phyloP scores from a whole-genome alignment of 2,329 filamentous ascomycete genomes.

The Microsporum ferrugineum region DNA sequence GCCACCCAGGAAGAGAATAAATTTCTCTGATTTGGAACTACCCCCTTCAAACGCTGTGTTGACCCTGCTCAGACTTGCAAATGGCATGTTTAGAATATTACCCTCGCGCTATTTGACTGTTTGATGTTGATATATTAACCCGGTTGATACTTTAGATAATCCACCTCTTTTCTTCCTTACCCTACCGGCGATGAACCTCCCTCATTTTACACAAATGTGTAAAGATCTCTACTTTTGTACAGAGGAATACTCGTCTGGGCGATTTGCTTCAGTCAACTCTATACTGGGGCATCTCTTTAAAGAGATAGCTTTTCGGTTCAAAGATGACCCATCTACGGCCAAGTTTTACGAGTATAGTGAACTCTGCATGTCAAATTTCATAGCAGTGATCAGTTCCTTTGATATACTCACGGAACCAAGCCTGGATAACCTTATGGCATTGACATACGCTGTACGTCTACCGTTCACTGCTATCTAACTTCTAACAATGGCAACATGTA shows the following conservation, averaged over 20 bases:
- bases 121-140: background rate
- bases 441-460: conserved; percentile 44
- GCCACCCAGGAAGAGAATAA: conserved; percentile 17
- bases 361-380: conserved; percentile 35
- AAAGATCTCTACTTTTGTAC: conserved; percentile 35
- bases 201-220: conserved; percentile 30
- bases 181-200: conserved; percentile 19
- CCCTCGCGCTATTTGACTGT: background rate
- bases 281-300: conserved; percentile 30
- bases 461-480: no score
- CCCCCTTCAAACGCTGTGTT: conserved; percentile 28
- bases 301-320: conserved; percentile 20
- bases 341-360: conserved; percentile 23
- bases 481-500: no score
- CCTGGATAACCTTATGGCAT: conserved; percentile 46
- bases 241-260: conserved; percentile 31
- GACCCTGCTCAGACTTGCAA: conserved; percentile 22
- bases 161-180: conserved; percentile 15
- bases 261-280: conserved; percentile 31
- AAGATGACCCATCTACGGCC: conserved; percentile 15
- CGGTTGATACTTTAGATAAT: conserved; percentile 8
- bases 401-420: conserved; percentile 47
- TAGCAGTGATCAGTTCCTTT: conserved; percentile 37
- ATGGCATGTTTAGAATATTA: conserved; percentile 19
- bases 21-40: conserved; percentile 27